Conservation (phyloP, 2,329 filamentous ascomycete species). For the Apiospora koreana region DNA sequence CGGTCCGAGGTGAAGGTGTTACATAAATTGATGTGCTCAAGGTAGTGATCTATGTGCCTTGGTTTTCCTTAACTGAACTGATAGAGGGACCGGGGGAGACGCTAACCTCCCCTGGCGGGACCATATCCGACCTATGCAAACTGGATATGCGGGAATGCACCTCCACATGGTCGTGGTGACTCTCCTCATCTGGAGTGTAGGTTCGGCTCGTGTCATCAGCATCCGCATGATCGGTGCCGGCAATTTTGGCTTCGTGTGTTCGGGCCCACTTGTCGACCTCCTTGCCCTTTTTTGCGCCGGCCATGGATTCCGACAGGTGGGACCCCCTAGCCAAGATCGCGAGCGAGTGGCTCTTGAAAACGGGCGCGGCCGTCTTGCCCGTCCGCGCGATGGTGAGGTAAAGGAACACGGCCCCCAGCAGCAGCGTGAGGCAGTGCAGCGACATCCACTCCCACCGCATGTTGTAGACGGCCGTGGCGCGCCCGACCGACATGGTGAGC, state of each 20-base stretch:
- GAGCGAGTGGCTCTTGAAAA: background rate
- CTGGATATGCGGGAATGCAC: background rate
- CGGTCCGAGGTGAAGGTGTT: no score
- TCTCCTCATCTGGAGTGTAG: background rate
- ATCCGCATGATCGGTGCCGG: background rate
- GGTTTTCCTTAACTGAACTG: background rate
- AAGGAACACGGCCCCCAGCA: background rate
- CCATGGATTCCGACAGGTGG: background rate
- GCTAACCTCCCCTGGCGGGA: background rate
- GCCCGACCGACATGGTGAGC: background rate
- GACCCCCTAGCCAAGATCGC: background rate
- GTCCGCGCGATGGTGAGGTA: background rate
- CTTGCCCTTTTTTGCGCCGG: background rate
- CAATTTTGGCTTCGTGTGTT: background rate
- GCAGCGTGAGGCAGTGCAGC: background rate
- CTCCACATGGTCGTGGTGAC: background rate
- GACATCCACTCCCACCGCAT: background rate
- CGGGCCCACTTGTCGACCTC: background rate
- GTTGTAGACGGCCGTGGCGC: background rate
- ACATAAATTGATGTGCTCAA: no score
- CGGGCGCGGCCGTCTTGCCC: background rate
- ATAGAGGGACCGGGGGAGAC: background rate
- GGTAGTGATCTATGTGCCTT: no score
- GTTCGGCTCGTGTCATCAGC: background rate
- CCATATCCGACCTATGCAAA: background rate